Evolutionary conservation across 257 asterid genomes (phyloP), one percentile per base, ranked within the genome.

Genomic region (Gentiana dahurica): DNA sequence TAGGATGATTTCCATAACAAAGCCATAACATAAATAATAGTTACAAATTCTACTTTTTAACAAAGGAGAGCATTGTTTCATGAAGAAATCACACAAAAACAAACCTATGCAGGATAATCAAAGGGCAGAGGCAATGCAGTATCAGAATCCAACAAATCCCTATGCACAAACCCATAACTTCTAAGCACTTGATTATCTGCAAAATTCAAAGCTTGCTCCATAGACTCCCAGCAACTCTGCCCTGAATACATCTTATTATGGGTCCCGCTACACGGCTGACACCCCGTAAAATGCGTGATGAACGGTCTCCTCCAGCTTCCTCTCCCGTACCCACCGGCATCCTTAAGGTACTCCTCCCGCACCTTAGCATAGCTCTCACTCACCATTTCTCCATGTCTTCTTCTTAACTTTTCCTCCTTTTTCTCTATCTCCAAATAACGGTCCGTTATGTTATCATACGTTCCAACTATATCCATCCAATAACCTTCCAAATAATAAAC

Each of bases 191-290:
- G 98, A 71, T 92, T 83, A 73, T 92, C 98, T 0, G 98, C 98
- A 52, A 92, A 92, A 41, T 62, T 59, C 75, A 92, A 61, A 3
- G 97, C 97, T 56, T 56, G 79, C 53, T 80, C 88, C 97, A 92
- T 87, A 0, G 90, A 86, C 3, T 83, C 88, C 33, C 79, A 75
- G 37, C 98, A 92, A 12, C 81, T 70, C 51, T 80, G 73, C 4
- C 83, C 97, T 7, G 98, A 83, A 34, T 92, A 92, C 88, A 87
- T 74, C 71, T 81, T 83, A 65, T 88, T 88, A 50, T 80, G 97
- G 38, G 71, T 77, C 59, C 98, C 98, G 64, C 97, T 85, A 34
- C 98, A 92, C 0, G 98, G 98, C 81, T 92, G 97, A 63, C 98
- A 92, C 5, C 98, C 98, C 0, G 98, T 92, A 79, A 92, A 92